phyloP scores from a whole-genome alignment of 805 yeast genomes.

The Sungouiozyma intestinalis region DNA sequence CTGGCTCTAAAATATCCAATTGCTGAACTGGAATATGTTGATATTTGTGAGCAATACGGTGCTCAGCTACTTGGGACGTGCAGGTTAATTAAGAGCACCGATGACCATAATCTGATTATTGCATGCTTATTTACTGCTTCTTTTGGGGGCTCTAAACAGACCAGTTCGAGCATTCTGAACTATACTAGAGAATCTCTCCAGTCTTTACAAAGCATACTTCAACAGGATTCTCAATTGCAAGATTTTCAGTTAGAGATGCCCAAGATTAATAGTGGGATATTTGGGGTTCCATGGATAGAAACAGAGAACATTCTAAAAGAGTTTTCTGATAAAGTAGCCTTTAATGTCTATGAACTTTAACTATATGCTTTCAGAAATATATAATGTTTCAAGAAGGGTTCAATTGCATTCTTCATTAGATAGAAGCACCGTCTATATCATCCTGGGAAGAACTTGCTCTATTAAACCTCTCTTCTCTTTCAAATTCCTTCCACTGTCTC shows the following conservation, averaged over 20 bases:
- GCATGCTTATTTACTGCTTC: conserved; percentile 71
- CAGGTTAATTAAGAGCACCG: conserved; percentile 17
- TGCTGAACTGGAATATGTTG: conserved; percentile 40
- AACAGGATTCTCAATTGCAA: conserved; percentile 4
- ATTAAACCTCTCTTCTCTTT: conserved; percentile 37
- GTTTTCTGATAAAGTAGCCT: conserved; percentile 4
- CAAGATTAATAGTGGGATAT: conserved; percentile 69
- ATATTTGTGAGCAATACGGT: conserved; percentile 17
- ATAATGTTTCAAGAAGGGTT: not conserved
- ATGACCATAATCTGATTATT: conserved; percentile 22
- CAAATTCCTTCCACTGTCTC: conserved; percentile 94
- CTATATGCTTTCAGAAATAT: not conserved
- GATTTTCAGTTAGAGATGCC: conserved; percentile 47
- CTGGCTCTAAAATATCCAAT: conserved; percentile 46
- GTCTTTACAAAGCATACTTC: conserved; percentile 28
- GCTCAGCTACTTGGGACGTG: conserved; percentile 38
- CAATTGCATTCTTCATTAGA: not conserved
- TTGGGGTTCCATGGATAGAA: conserved; percentile 65
- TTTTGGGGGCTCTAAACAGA: conserved; percentile 36
- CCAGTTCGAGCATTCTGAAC: conserved; percentile 38
- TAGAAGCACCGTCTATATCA: not conserved
- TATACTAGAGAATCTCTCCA: conserved; percentile 42
- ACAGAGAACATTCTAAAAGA: conserved; percentile 45
- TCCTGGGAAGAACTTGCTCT: not conserved
- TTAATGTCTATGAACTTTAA: conserved; percentile 28